These are phyloP conservation scores for Emmonsiellopsis sp. DNA, from an alignment of 2,329 filamentous ascomycete species.

Conservation along the genomic window DNA sequence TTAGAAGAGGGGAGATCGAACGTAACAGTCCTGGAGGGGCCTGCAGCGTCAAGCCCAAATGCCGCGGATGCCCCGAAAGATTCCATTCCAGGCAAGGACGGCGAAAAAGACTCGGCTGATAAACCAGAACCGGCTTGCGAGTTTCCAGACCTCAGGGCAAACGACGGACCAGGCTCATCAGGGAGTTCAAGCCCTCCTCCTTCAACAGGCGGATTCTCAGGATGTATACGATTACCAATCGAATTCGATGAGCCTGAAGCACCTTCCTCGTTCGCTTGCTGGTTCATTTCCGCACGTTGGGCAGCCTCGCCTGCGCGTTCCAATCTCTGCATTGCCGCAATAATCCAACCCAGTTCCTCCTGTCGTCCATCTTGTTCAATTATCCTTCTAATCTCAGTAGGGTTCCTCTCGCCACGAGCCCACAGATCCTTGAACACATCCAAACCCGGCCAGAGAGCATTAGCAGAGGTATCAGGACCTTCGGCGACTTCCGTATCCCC, in stretches of 20 bases:
- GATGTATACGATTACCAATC: neutral
- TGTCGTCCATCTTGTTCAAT: slow-evolving; percentile 53
- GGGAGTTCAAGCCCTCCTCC: neutral
- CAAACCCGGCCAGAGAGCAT: slow-evolving; percentile 12
- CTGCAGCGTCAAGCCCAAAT: neutral
- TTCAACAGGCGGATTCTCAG: neutral
- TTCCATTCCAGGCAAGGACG: neutral
- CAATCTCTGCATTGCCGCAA: slow-evolving; percentile 42
- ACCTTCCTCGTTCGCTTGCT: neutral
- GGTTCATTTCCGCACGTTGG: neutral
- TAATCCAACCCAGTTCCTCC: slow-evolving; percentile 52
- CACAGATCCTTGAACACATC: slow-evolving; percentile 49
- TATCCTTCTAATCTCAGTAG: slow-evolving; percentile 50
- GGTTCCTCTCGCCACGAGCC: slow-evolving; percentile 51
- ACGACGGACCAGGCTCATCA: neutral
- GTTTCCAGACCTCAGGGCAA: neutral
- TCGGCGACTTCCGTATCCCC: neutral
- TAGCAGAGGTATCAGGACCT: neutral
- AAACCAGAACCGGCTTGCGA: neutral
- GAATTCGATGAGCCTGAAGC: neutral
- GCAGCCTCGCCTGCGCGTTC: slow-evolving; percentile 6
- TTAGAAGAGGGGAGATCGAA: neutral
- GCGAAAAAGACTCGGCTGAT: neutral
- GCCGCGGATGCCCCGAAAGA: neutral
- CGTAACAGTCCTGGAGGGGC: neutral